Percentiles rank a stretch among this genome's conserved stretches.
These are phyloP conservation scores for Mycena leptocephala DNA, from an alignment of 768 basidiomycete genomes.

Conservation along the genomic window DNA sequence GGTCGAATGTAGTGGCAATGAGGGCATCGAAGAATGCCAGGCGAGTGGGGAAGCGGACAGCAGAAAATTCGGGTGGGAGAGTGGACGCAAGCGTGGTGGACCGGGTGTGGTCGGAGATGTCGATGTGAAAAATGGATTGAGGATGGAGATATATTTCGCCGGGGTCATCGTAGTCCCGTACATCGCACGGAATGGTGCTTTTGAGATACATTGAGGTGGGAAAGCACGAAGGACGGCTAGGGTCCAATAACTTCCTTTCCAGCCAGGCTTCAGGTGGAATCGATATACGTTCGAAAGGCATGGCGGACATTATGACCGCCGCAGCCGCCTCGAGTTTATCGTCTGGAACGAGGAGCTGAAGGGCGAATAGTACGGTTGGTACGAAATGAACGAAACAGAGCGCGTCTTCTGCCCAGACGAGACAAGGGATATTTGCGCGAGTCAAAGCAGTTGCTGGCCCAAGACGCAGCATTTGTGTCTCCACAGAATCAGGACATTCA, in stretches of 20 bases:
- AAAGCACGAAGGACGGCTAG: neutral
- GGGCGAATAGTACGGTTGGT: constrained; percentile 34
- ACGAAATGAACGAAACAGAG: constrained; percentile 39
- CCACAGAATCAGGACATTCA: no score
- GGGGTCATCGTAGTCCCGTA: neutral
- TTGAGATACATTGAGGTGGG: neutral
- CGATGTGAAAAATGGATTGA: constrained; percentile 28
- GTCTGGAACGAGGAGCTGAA: constrained; percentile 38
- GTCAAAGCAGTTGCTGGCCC: neutral
- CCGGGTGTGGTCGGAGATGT: constrained; percentile 26
- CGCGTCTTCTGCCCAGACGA: constrained; percentile 41
- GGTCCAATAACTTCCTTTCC: neutral
- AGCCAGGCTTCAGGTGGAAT: neutral
- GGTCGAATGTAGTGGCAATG: neutral
- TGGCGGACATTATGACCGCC: neutral
- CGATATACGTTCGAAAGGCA: neutral
- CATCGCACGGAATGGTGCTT: neutral
- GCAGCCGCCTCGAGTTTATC: constrained; percentile 14
- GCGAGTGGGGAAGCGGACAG: constrained; percentile 29
- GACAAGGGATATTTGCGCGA: neutral
- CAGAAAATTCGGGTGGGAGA: constrained; percentile 7
- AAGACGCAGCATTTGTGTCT: neutral
- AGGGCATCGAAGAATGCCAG: neutral
- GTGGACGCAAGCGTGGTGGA: constrained; percentile 31
- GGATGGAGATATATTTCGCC: constrained; percentile 31